Base-by-base conservation (phyloP, 1,284 basidiomycete genomes). In the Microbotryum violaceum region DNA sequence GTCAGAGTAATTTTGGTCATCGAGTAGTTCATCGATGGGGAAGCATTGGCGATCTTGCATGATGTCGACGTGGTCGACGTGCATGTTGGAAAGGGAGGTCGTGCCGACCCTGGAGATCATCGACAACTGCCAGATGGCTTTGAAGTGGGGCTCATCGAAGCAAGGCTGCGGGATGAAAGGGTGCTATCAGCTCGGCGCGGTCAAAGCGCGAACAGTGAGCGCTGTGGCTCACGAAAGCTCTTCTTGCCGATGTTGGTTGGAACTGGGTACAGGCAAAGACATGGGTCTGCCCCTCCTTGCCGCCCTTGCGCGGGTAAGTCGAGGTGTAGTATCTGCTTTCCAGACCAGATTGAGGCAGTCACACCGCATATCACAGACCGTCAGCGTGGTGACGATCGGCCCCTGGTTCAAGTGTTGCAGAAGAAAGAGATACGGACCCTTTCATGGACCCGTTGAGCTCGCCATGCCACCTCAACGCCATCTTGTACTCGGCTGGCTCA, bases 81-180 rank as follows among this genome's bases (percentile, higher is more conserved):
- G 81, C 91, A 94, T 97, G 79, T 97, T 97, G 79, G 85, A 87
- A 65, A 92, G 76, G 4, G 74, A 73, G 42, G 70, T 73, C 48
- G 79, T 78, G 25, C 78, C 79, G 29, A 76, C 75, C 64, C 85
- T 85, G 48, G 91, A 90, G 69, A 97, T 83, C 80, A 97, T 80
- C n/a, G 86, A 86, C 69, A 96, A 79, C 29, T 58, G 81, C 75
- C 88, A 94, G 7, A 86, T 92, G 10, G 91, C 87, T 76, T 97
- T 97, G 72, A 96, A 80, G 29, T 85, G 80, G 25, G 94, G 93
- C 75, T 97, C 93, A 74, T 97, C 94, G 88, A 89, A 97, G 65
- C 78, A 78, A 7, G 79, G 79, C 69, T 74, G 75, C 31, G 74
- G 75, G 33, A 73, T 67, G 10, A 6, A 37, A 20, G 23, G 16